These are phyloP conservation scores for Beauveria bassiana DNA, from an alignment of 2,329 filamentous ascomycete species.

Conservation along the genomic window DNA sequence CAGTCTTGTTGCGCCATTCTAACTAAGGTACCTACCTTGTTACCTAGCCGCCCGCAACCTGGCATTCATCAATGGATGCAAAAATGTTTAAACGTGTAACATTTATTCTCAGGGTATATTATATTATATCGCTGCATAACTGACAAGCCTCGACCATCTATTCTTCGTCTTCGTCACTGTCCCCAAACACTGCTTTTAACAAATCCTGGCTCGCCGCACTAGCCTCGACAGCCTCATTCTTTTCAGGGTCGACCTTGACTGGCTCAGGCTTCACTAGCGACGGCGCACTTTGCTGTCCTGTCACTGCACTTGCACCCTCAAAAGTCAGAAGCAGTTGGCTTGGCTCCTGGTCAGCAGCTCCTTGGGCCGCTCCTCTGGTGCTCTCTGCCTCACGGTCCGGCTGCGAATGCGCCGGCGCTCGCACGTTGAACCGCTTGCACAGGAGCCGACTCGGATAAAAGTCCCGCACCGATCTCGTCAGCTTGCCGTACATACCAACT, in stretches of 20 bases:
- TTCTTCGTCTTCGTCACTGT: slow-evolving; percentile 60
- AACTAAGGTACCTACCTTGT: neutral
- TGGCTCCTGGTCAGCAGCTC: slow-evolving; percentile 1
- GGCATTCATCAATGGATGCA: too few species aligned
- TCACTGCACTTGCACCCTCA: neutral
- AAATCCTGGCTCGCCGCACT: slow-evolving; percentile 70
- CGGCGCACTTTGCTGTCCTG: slow-evolving; percentile 14
- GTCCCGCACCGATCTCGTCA: slow-evolving; percentile 65
- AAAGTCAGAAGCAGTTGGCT: slow-evolving; percentile 13
- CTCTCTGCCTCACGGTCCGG: slow-evolving; percentile 31
- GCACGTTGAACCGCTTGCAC: slow-evolving; percentile 95
- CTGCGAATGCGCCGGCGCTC: slow-evolving; percentile 61
- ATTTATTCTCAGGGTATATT: neutral
- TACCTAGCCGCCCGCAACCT: neutral
- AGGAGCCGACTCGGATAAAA: slow-evolving; percentile 78
- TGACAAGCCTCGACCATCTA: neutral
- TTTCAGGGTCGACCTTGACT: slow-evolving; percentile 57
- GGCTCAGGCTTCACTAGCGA: slow-evolving; percentile 13
- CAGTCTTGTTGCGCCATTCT: neutral
- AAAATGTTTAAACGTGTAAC: too few species aligned
- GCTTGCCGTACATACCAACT: slow-evolving; percentile 83
- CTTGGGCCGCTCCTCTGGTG: neutral
- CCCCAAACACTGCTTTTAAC: slow-evolving; percentile 89
- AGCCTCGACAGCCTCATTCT: slow-evolving; percentile 60
- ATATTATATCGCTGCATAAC: neutral